Percentiles rank a stretch among this genome's conserved stretches.
These are phyloP conservation scores for Prunella vulgaris DNA, from an alignment of 257 asterid genomes.

Conservation along the genomic window DNA sequence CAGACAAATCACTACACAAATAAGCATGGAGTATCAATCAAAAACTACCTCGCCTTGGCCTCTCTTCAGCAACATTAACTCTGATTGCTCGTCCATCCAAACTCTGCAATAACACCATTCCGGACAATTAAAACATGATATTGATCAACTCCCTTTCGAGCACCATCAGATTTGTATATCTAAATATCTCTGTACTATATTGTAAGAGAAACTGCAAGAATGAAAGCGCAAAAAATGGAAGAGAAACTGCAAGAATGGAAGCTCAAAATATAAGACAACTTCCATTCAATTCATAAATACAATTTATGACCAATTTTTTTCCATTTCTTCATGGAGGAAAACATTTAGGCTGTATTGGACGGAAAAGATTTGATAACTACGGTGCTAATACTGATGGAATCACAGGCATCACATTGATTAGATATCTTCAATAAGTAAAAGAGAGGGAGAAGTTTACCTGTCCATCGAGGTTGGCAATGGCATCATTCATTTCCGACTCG, in stretches of 20 bases:
- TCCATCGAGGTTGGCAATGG: constrained; percentile 84
- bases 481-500: constrained; percentile 75
- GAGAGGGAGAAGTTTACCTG: constrained; percentile 40
- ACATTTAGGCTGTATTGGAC: neutral
- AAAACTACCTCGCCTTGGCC: constrained; percentile 30
- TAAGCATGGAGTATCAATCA: constrained; percentile 21
- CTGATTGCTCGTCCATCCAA: constrained; percentile 48
- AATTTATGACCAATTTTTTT: too few relatives aligned
- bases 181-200: neutral
- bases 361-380: neutral
- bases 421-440: neutral
- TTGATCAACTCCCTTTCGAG: neutral
- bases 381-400: neutral
- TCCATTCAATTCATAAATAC: neutral
- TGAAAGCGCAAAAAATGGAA: too few relatives aligned
- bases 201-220: too few relatives aligned
- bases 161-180: neutral
- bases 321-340: too few relatives aligned
- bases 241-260: too few relatives aligned
- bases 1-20: constrained; percentile 14
- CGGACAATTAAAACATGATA: neutral
- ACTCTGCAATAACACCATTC: constrained; percentile 27
- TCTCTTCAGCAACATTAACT: constrained; percentile 40
- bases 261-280: neutral
- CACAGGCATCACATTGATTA: neutral